phyloP scores from a whole-genome alignment of 768 basidiomycete genomes.

The Phylloporus sp. region DNA sequence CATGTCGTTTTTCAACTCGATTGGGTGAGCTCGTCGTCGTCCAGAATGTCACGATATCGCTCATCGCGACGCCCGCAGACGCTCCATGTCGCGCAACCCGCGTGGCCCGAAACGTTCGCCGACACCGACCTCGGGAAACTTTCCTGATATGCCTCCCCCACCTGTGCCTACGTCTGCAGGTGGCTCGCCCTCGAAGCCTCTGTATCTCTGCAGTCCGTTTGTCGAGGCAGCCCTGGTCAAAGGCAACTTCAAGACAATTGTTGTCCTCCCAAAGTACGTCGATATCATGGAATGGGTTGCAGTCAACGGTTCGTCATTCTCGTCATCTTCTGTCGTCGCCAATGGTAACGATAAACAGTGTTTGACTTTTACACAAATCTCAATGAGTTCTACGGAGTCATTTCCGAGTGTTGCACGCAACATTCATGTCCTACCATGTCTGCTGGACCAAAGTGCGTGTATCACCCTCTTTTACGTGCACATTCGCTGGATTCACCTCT shows the following conservation, averaged over 20 bases:
- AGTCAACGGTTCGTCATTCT: conserved; percentile 73
- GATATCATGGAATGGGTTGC: conserved; percentile 98
- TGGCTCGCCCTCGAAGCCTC: conserved; percentile 45
- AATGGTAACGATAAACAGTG: conserved; percentile 49
- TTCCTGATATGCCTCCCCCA: conserved; percentile 42
- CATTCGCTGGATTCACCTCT: not conserved
- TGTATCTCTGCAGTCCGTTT: conserved; percentile 93
- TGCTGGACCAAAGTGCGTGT: conserved; percentile 73
- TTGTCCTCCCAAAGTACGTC: conserved; percentile 91
- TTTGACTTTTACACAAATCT: conserved; percentile 97
- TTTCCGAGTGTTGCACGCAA: conserved; percentile 90
- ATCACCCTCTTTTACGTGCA: not conserved
- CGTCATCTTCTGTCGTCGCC: no score
- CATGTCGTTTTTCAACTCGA: conserved; percentile 84
- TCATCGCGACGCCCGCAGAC: conserved; percentile 37
- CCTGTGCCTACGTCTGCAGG: conserved; percentile 40
- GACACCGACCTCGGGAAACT: conserved; percentile 68
- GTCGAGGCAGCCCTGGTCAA: conserved; percentile 94
- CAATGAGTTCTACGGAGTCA: conserved; percentile 93
- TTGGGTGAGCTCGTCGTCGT: conserved; percentile 49
- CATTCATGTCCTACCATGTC: conserved; percentile 91
- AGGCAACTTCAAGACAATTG: conserved; percentile 98
- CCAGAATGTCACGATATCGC: not conserved
- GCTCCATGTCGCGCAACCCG: conserved; percentile 74
- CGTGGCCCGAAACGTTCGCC: conserved; percentile 68